Conservation (phyloP, 163 green algal genomes). For the Scenedesmus sp. region DNA sequence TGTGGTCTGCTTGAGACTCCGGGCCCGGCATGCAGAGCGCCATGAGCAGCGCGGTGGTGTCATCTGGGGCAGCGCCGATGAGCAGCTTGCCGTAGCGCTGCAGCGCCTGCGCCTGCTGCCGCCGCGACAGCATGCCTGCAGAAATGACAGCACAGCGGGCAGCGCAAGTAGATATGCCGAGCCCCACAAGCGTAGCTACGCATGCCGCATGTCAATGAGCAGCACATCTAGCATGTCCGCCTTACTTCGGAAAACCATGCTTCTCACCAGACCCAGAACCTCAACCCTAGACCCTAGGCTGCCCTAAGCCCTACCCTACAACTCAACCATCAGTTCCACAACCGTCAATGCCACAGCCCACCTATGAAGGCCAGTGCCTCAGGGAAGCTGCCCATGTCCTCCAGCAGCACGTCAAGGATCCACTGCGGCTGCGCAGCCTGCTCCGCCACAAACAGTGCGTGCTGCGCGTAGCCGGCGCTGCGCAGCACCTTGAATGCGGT, state of each 20-base stretch:
- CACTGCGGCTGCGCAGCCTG: slow-evolving; percentile 72
- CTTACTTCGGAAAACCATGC: too few relatives aligned
- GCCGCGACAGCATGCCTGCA: slow-evolving; percentile 61
- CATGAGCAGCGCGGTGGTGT: slow-evolving; percentile 91
- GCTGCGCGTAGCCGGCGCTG: slow-evolving; percentile 87
- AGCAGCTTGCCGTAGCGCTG: slow-evolving; percentile 85
- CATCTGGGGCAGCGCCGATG: slow-evolving; percentile 77
- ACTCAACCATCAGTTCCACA: neutral
- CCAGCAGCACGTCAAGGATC: slow-evolving; percentile 90
- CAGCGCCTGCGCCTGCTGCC: slow-evolving; percentile 71
- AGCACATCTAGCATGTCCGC: too few relatives aligned
- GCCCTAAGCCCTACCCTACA: too few relatives aligned
- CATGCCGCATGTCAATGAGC: neutral
- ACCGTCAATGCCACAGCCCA: neutral
- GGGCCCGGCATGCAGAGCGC: slow-evolving; percentile 84
- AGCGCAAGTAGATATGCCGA: neutral
- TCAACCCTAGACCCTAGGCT: too few relatives aligned
- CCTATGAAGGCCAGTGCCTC: slow-evolving; percentile 83
- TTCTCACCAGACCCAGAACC: too few relatives aligned
- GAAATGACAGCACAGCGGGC: neutral
- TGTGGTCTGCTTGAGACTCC: too few relatives aligned
- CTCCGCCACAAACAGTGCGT: slow-evolving; percentile 89
- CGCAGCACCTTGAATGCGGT: slow-evolving; percentile 80
- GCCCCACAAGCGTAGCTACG: neutral
- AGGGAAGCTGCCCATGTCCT: slow-evolving; percentile 80